Conservation (phyloP, 2,329 filamentous ascomycete species). For the Salinomyces thailandicus region DNA sequence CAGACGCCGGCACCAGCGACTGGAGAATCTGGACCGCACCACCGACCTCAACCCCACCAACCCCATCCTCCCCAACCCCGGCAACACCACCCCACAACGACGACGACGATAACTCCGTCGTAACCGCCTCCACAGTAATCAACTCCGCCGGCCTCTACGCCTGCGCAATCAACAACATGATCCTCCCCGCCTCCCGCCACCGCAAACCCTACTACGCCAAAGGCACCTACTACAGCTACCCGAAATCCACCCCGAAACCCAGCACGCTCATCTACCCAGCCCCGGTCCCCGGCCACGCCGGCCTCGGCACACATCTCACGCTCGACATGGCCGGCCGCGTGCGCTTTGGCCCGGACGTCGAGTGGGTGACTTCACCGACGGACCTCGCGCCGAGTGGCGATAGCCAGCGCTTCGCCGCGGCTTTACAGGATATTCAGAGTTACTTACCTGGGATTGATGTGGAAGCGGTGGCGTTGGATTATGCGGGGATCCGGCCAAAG, state of each 20-base stretch:
- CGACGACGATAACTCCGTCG: conserved; percentile 33
- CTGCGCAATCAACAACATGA: conserved; percentile 68
- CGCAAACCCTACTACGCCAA: conserved; percentile 71
- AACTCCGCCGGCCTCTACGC: conserved; percentile 80
- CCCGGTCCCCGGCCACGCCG: conserved; percentile 68
- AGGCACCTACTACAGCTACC: conserved; percentile 88
- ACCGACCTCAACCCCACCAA: conserved; percentile 10
- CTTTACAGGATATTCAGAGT: conserved; percentile 61
- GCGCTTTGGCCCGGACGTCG: conserved; percentile 87
- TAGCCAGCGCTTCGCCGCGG: conserved; percentile 50
- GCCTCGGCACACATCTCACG: conserved; percentile 86
- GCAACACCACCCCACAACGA: conserved; percentile 28
- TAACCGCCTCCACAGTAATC: conserved; percentile 67
- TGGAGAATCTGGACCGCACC: conserved; percentile 55
- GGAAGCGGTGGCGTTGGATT: conserved; percentile 62
- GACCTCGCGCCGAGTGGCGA: conserved; percentile 56
- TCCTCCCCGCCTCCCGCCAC: conserved; percentile 50
- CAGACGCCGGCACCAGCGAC: conserved; percentile 46
- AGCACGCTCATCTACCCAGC: conserved; percentile 77
- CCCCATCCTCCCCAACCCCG: conserved; percentile 14
- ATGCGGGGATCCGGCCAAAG: conserved; percentile 87
- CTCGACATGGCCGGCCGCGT: conserved; percentile 76
- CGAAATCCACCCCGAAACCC: conserved; percentile 52
- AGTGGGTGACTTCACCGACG: conserved; percentile 67
- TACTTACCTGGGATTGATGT: conserved; percentile 69